Conservation (phyloP, 495 filamentous ascomycete species). For the Trichoderma parareesei region DNA sequence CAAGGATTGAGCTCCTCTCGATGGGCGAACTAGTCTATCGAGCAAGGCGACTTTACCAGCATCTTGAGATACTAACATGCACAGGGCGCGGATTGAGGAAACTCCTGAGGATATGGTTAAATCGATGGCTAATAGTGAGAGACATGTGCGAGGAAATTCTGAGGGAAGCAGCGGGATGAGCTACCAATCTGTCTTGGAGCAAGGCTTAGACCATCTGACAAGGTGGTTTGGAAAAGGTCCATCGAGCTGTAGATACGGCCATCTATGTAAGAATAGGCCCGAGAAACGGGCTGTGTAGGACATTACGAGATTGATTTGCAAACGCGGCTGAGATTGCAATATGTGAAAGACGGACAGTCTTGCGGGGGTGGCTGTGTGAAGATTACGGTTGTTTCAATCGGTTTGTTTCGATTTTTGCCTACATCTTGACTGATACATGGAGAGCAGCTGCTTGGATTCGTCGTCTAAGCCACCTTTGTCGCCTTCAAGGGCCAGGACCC, state of each 20-base stretch:
- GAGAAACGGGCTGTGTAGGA: not conserved
- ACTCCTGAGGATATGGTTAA: not conserved
- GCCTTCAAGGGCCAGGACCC: conserved; percentile 23
- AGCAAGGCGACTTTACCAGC: not conserved
- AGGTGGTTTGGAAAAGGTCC: too few relatives aligned
- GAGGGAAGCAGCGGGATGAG: not conserved
- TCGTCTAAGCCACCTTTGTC: conserved; percentile 24
- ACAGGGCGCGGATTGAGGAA: not conserved
- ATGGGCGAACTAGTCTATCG: not conserved
- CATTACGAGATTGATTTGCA: not conserved
- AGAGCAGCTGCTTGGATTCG: conserved; percentile 27
- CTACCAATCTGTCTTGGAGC: not conserved
- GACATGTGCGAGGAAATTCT: not conserved
- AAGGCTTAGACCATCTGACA: not conserved
- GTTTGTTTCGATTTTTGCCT: not conserved
- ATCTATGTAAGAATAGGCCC: not conserved
- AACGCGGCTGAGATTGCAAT: not conserved
- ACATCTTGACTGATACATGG: conserved; percentile 34
- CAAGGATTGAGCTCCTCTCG: not conserved
- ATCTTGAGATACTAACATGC: not conserved
- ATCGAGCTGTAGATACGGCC: not conserved
- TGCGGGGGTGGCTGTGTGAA: not conserved
- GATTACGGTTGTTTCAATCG: not conserved
- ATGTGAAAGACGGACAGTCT: not conserved
- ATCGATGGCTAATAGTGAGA: not conserved